Base-by-base conservation (phyloP, 2,329 filamentous ascomycete species). In the Cladophialophora chaetospira region DNA sequence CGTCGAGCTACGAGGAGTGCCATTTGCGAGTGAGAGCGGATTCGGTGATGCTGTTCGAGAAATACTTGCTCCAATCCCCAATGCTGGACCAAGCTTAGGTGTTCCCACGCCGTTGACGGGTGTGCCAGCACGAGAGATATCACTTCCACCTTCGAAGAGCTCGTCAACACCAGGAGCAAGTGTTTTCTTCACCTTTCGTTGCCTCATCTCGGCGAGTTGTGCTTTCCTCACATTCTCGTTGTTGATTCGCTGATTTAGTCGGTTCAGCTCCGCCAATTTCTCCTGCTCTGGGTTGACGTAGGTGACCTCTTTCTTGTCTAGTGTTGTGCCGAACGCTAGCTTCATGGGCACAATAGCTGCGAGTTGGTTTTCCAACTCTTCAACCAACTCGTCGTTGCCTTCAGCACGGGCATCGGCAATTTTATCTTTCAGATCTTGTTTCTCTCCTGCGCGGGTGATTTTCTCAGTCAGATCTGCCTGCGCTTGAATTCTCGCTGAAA, bases 211-310 rank as follows among this genome's bases (percentile, higher is more conserved):
- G 65, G 88, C 87, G 54, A 96, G 79, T 70, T 97, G 89, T 0
- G 92, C 93, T 71, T 89, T 89, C 58, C 93, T 89, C n/a, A 97
- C 88, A 45, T 89, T 87, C 70, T 96, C 89, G n/a, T 84, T 82
- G 68, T 97, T 97, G 65, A 87, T 82, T 57, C 87, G 85, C 60
- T 93, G 87, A 73, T 96, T 97, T 68, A 88, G 85, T 25, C 84
- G 80, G 73, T 99, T 99, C 63, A 96, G 80, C 67, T 88, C 83
- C 0, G 89, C 89, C 21, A 97, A 81, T 25, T 89, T 87, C 63
- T 96, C 90, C 71, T 93, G 90, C 71, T 95, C 88, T 65, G 79
- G 72, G 54, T 73, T 73, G 42, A 77, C 70, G n/a, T 72, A 57
- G 25, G 43, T 70, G 58, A 75, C 67, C 23, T 80, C 76, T 62